Evolutionary conservation across 306 rosid genomes (phyloP), one percentile per base, ranked within the genome.

Genomic region (Fagus crenata): DNA sequence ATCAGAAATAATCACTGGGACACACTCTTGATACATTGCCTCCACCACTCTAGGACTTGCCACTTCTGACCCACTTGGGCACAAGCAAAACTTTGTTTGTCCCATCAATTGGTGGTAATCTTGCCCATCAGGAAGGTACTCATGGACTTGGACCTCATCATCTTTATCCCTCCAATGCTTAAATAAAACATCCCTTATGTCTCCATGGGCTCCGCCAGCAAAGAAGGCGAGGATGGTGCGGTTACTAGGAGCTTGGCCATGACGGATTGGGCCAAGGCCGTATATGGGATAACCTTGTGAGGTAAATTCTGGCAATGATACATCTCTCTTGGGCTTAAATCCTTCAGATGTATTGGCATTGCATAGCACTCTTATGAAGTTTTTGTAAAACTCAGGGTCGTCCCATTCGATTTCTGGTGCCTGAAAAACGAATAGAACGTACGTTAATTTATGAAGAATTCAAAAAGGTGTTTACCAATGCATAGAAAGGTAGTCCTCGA

Each of bases 51-150:
- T 77, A 40, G 84, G 87, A 73, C 82, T 80, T 2, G 87, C 87
- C 54, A 77, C 87, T 69, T 84, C 84, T 17, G 81, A 40, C 17
- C 84, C 87, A 80, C 87, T 80, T 0, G 87, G 87, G 39, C 87
- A 84, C 71, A 84, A 36, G 58, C 87, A 84, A 46, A 76, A 84
- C 75, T 77, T 80, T 33, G 80, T 80, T 28, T 4, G 60, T 55
- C 84, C 82, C 87, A 80, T 73, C 35, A 80, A 72, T 69, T 80
- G 53, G 58, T 75, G 75, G 72, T 84, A 77, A 51, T 83, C 69
- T 75, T 75, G 75, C 6, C 74, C 74, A 49, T 70, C 74, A 0
- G 86, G 86, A 31, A 75, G 86, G 40, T 78, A 69, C 71, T 83
- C 83, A 17, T 83, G 76, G 46, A 83, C 86, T 70, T 83, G 83